Evolutionary conservation across 2,329 filamentous ascomycete species (phyloP).

Genomic region (Tothia fuscella): DNA sequence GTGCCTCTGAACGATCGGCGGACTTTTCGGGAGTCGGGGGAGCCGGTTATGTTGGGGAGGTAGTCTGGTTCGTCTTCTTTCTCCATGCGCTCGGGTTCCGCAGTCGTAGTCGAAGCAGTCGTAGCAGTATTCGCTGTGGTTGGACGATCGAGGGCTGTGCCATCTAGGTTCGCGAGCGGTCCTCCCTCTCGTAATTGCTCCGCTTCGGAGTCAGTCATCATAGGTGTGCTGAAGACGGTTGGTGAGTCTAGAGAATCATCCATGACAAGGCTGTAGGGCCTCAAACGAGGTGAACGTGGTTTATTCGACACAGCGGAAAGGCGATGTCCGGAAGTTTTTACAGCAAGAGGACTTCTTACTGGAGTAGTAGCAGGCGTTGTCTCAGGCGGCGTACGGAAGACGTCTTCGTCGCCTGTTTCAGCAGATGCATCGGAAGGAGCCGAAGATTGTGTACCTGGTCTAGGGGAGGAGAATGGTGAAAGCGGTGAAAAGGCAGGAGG

Average conservation of each 20-base stretch:
- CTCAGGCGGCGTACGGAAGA: conserved; percentile 10
- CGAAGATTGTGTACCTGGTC: conserved; percentile 1
- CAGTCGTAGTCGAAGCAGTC: too few species aligned
- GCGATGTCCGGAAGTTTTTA: conserved; percentile 5
- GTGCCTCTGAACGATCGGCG: conserved; percentile 83
- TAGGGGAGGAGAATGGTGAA: conserved; percentile 1
- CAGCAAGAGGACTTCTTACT: background rate
- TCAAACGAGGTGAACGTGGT: conserved; percentile 17
- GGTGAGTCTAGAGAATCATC: conserved; percentile 16
- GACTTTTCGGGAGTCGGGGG: conserved; percentile 52
- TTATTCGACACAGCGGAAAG: background rate
- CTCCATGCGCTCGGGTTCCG: background rate
- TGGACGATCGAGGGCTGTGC: background rate
- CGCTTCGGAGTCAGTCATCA: conserved; percentile 9
- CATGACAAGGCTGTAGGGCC: conserved; percentile 16
- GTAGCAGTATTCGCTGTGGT: conserved; percentile 1
- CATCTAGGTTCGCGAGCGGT: background rate
- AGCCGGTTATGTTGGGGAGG: conserved; percentile 18
- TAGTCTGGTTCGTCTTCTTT: conserved; percentile 9
- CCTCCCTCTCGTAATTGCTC: conserved; percentile 1
- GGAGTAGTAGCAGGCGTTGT: conserved; percentile 7
- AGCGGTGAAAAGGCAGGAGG: background rate
- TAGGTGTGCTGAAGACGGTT: conserved; percentile 9
- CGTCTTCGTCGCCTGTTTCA: conserved; percentile 7
- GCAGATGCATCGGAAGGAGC: conserved; percentile 2